Conservation (phyloP, 2,329 filamentous ascomycete genomes). For the Hyphodiscus sp. region DNA sequence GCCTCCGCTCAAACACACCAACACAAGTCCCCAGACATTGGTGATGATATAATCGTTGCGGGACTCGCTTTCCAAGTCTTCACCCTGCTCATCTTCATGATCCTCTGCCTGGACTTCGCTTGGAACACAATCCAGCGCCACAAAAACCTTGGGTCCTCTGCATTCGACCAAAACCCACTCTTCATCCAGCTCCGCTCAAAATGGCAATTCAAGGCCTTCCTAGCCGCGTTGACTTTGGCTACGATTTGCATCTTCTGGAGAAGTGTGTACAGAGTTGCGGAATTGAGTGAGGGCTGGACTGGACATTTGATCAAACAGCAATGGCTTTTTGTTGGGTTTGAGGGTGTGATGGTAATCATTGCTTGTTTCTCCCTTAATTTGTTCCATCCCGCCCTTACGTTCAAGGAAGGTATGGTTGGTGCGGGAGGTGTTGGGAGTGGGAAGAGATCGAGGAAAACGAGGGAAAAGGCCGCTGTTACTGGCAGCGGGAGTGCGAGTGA, state of each 20-base stretch:
- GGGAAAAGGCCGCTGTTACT: not conserved
- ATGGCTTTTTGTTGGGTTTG: constrained; percentile 27
- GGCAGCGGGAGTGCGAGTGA: constrained; percentile 2
- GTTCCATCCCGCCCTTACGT: constrained; percentile 35
- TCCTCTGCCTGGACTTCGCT: constrained; percentile 27
- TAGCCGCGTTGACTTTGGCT: constrained; percentile 35
- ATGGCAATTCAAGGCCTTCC: constrained; percentile 21
- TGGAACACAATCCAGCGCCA: constrained; percentile 25
- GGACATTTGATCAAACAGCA: constrained; percentile 18
- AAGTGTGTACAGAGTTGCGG: constrained; percentile 50
- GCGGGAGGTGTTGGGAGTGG: constrained; percentile 8
- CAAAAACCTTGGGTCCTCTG: constrained; percentile 27
- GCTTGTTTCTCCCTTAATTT: constrained; percentile 18
- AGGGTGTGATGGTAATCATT: constrained; percentile 23
- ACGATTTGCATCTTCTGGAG: constrained; percentile 51
- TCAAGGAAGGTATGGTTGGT: constrained; percentile 9
- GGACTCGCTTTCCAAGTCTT: constrained; percentile 56
- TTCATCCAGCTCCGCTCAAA: constrained; percentile 11
- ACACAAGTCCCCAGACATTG: constrained; percentile 32
- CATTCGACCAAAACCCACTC: constrained; percentile 17
- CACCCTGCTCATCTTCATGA: constrained; percentile 48
- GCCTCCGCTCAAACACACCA: constrained; percentile 43
- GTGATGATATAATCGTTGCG: constrained; percentile 59
- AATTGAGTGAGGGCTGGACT: constrained; percentile 44
- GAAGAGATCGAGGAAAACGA: constrained; percentile 6